Base-by-base conservation (phyloP, 805 yeast genomes). In the Cyberlindnera americana region DNA sequence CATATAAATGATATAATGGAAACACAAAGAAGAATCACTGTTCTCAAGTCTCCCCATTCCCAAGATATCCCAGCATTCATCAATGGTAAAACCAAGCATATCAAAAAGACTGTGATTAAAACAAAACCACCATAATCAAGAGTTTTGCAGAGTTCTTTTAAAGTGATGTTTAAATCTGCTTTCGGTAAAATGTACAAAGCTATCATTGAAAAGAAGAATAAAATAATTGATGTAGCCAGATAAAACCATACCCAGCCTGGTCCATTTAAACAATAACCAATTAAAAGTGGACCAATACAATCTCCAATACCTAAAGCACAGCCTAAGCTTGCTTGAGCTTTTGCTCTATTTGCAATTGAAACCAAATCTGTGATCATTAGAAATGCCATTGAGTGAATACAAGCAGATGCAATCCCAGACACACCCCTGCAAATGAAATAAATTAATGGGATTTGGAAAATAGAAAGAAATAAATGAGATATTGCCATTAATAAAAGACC, bases 401-500 rank as follows among this genome's bases (percentile, higher is more conserved):
- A 81, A 4, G 81, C 82, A 23, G 69, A 62, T 3, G 81, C 81
- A 17, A 77, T 62, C 17, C 82, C 82, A 8, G 77, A 72, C 34
- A 75, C 54, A 0, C 77, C 79, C 38, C 82, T 59, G 47, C 72
- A 72, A 4, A 77, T 60, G 47, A 57, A 75, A 38, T 76, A 67
- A 46, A 70, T 71, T 1, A 68, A 58, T 4, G 73, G 70, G 3
- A 68, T 69, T 35, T 61, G 57, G 14, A 72, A 71, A 45, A 73
- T 66, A 4, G 76, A 77, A 48, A 75, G 65, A 6, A 70, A 72
- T 25, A 77, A 48, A 45, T 75, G 76, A 12, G 73, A 65, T 7
- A 69, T 33, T 4, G 67, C 60, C 16, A 75, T 58, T 4, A 73
- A 54, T 1, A 49, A 41, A n/a, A 73, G 54, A 26, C 73, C 64